Evolutionary conservation across 495 filamentous ascomycete species (phyloP).

Genomic region (Cercophora scortea): DNA sequence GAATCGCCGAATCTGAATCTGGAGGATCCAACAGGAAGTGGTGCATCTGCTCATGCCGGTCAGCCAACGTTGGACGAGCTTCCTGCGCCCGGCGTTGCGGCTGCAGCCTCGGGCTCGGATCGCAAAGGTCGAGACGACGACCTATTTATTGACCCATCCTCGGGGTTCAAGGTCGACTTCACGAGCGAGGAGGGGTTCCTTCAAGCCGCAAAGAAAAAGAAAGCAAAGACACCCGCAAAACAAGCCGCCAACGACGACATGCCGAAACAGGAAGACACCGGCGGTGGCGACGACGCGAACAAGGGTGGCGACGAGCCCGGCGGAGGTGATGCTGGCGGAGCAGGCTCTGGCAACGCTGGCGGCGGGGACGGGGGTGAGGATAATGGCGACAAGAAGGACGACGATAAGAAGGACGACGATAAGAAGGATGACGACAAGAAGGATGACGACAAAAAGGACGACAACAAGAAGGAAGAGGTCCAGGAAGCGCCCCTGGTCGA

Average conservation of each 20-base stretch:
- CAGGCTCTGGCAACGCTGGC: slow-evolving; percentile 19
- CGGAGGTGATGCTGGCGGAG: slow-evolving; percentile 11
- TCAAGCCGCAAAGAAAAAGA: slow-evolving; percentile 33
- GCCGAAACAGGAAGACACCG: slow-evolving; percentile 35
- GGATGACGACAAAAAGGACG: slow-evolving; percentile 17
- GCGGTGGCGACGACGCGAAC: slow-evolving; percentile 14
- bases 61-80: background rate
- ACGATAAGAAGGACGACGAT: slow-evolving; percentile 17
- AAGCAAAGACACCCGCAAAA: slow-evolving; percentile 5
- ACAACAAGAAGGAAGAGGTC: slow-evolving; percentile 20
- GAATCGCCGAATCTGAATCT: background rate
- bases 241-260: slow-evolving; percentile 17
- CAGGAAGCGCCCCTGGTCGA: slow-evolving; percentile 1
- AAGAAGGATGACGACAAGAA: slow-evolving; percentile 28
- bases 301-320: slow-evolving; percentile 14
- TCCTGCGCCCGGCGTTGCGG: background rate
- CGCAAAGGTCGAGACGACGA: slow-evolving; percentile 8
- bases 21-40: slow-evolving; percentile 14
- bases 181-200: slow-evolving; percentile 37
- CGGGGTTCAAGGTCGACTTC: slow-evolving; percentile 34
- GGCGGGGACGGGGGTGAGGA: slow-evolving; percentile 11
- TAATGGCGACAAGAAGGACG: slow-evolving; percentile 20
- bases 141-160: slow-evolving; percentile 22
- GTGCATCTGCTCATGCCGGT: slow-evolving; percentile 10
- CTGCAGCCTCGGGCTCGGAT: background rate